These are phyloP conservation scores for Syzygium aqueum DNA, from an alignment of 345 rosid species.

Conservation along the genomic window DNA sequence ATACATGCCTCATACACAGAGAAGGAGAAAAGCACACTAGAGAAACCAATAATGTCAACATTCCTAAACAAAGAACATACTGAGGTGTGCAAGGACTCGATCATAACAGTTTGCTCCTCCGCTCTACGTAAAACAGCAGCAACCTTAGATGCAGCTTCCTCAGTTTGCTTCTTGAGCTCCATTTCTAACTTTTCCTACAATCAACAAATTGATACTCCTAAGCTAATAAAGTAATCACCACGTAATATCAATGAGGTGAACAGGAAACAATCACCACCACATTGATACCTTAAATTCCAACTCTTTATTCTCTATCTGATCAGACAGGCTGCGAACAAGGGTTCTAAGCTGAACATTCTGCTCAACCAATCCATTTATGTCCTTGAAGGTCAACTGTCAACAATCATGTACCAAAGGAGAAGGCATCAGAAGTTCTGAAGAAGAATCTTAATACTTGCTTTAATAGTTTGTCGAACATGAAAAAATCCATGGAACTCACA, in stretches of 20 bases:
- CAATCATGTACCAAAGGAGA: slow-evolving; percentile 10
- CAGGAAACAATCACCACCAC: background rate
- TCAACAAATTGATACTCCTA: background rate
- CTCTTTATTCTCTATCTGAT: slow-evolving; percentile 67
- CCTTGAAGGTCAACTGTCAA: slow-evolving; percentile 77
- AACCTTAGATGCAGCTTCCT: slow-evolving; percentile 83
- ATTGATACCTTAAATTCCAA: slow-evolving; percentile 66
- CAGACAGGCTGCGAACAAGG: slow-evolving; percentile 75
- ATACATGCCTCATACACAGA: background rate
- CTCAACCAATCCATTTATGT: slow-evolving; percentile 90
- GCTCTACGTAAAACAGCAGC: slow-evolving; percentile 73
- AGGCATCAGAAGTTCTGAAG: background rate
- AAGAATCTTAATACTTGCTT: background rate
- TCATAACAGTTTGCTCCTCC: slow-evolving; percentile 88
- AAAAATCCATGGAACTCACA: slow-evolving; percentile 28
- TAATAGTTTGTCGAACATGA: background rate
- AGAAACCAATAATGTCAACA: too few relatives aligned
- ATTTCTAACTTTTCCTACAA: slow-evolving; percentile 58
- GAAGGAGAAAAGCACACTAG: background rate
- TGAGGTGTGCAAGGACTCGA: slow-evolving; percentile 84
- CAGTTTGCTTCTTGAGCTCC: slow-evolving; percentile 58
- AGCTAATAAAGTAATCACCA: background rate
- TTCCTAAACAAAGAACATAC: slow-evolving; percentile 25
- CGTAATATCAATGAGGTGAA: background rate
- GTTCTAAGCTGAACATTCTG: slow-evolving; percentile 91